Conservation (phyloP, 1,139 yeast genomes). For the Diutina mesorugosa region DNA sequence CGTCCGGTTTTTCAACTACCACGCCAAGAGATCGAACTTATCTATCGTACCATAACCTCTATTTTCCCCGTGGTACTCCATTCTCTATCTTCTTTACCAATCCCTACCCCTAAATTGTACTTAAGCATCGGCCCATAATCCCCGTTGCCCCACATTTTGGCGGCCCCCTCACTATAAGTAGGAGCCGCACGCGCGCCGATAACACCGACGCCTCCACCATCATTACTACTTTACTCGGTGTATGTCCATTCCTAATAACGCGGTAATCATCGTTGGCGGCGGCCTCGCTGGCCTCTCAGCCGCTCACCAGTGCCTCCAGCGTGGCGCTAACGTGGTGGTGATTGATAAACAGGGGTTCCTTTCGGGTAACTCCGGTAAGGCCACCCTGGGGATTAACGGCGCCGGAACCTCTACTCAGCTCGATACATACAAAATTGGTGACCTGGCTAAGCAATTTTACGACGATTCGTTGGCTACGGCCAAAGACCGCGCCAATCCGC, state of each 20-base stretch:
- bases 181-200: neutral
- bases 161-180: neutral
- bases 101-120: too few relatives aligned
- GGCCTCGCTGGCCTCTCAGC: constrained; percentile 76
- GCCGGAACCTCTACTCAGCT: constrained; percentile 53
- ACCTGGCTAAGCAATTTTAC: constrained; percentile 46
- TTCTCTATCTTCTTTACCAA: too few relatives aligned
- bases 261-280: constrained; percentile 61
- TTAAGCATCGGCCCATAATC: neutral
- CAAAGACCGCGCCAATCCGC: constrained; percentile 45
- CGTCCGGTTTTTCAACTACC: too few relatives aligned
- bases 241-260: constrained; percentile 16
- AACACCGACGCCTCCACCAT: neutral
- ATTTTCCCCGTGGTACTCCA: too few relatives aligned
- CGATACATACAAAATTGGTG: constrained; percentile 28
- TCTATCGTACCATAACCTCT: neutral
- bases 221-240: too few relatives aligned
- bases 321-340: constrained; percentile 43
- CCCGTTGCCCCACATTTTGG: neutral
- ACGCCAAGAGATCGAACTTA: too few relatives aligned
- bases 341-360: constrained; percentile 52
- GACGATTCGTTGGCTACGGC: constrained; percentile 60
- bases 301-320: constrained; percentile 49
- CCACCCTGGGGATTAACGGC: constrained; percentile 77
- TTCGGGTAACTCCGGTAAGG: constrained; percentile 74